Evolutionary conservation across 495 filamentous ascomycete species (phyloP).

Genomic region (Penicillium salamii): DNA sequence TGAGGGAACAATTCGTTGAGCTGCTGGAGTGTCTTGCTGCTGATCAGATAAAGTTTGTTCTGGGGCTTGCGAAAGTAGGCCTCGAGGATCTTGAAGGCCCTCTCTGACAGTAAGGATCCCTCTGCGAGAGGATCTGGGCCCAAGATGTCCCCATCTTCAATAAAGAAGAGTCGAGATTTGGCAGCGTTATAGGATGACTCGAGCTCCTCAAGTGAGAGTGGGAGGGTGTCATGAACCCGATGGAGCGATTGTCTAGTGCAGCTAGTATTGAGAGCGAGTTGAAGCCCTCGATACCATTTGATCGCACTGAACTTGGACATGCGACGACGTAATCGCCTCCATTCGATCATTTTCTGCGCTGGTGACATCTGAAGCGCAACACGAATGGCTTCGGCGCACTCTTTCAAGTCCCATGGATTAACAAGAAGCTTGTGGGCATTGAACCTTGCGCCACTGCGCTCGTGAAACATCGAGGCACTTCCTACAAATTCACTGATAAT

Average conservation of each 20-base stretch:
- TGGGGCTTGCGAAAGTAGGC: conserved; percentile 63
- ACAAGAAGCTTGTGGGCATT: conserved; percentile 65
- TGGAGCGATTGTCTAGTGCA: conserved; percentile 69
- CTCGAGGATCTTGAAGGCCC: conserved; percentile 64
- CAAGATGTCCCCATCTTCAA: conserved; percentile 79
- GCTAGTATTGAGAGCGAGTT: conserved; percentile 54
- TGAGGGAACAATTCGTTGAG: conserved; percentile 63
- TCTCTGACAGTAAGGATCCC: conserved; percentile 42
- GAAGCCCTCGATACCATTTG: conserved; percentile 68
- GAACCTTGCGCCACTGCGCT: conserved; percentile 71
- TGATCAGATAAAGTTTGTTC: conserved; percentile 84
- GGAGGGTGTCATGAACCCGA: conserved; percentile 67
- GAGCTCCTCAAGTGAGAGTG: conserved; percentile 61
- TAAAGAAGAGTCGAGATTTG: conserved; percentile 65
- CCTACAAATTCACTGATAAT: conserved; percentile 96
- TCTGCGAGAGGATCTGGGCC: conserved; percentile 51
- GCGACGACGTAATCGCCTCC: conserved; percentile 64
- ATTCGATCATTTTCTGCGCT: conserved; percentile 66
- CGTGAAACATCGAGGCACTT: conserved; percentile 74
- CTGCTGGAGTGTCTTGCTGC: conserved; percentile 71
- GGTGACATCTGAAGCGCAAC: conserved; percentile 70
- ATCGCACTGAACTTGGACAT: conserved; percentile 72
- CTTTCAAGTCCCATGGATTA: conserved; percentile 87
- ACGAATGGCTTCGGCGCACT: conserved; percentile 75
- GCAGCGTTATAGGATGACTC: conserved; percentile 57